Evolutionary conservation across 2,329 filamentous ascomycete species (phyloP), one percentile per base, ranked within the genome.

Genomic region (Sordariomycetes sp.): DNA sequence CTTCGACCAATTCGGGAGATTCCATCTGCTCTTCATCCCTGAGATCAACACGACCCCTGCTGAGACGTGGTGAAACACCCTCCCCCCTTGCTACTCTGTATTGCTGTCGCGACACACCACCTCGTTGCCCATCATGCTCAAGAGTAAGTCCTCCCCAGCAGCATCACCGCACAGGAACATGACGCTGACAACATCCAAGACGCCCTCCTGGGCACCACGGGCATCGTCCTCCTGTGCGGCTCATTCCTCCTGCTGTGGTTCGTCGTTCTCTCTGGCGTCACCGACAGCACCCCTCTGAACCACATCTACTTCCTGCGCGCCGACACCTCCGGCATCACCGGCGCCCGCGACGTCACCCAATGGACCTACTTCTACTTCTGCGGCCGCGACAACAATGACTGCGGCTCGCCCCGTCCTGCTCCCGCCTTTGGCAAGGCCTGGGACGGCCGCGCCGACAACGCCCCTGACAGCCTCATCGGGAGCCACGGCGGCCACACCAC

Each of bases 351-450:
- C 33, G 47, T 71, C 14, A 80, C 86, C 10, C 79, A 90, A 62
- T 96, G 90, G 90, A 93, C 87, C 23, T 94, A 82, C 62, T 92
- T 93, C 68, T 80, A 84, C 56, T 67, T 93, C 41, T 94, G 88
- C 62, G 75, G 79, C 34, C 65, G 65, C 20, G 63, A 62, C 41
- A 74, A 79, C 53, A 66, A 65, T 33, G 61, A 82, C 58, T 95
- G 86, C 60, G 72, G 76, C 39, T 49, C 49, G 2, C 57, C 73
- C 3, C 70, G 75, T 14, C 68, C 79, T 15, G 82, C 79, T 58
- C 48, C 81, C 54, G 61, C 86, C 60, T 52, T 92, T 68, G 68
- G 84, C 69, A 82, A 79, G 57, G 92, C 73, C 23, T 80, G 75
- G 76, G 49, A 71, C 15, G 58, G 57, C 3, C 47, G 64, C 47